Conservation (phyloP, 495 filamentous ascomycete genomes). For the Neurospora intermedia region DNA sequence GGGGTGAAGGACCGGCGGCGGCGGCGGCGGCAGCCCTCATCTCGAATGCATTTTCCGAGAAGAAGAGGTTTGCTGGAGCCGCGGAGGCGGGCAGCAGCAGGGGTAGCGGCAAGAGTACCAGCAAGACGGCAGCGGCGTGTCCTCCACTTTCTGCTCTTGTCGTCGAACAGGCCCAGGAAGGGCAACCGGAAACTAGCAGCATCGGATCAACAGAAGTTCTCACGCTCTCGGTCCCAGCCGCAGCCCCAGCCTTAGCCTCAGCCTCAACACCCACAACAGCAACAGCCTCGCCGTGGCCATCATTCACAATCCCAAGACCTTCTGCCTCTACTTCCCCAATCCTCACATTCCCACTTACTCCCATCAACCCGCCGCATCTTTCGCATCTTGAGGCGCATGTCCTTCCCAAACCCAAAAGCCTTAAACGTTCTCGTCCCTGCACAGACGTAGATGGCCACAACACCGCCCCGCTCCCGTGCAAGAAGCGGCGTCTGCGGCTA, state of each 20-base stretch:
- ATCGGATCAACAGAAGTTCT: neutral
- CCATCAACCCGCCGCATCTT: neutral
- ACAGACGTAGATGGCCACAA: constrained; percentile 53
- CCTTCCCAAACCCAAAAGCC: constrained; percentile 5
- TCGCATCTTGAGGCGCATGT: neutral
- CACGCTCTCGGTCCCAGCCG: no score
- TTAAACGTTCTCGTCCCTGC: constrained; percentile 47
- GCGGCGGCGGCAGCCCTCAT: neutral
- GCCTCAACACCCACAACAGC: neutral
- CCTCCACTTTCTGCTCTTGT: neutral
- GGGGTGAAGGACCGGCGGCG: neutral
- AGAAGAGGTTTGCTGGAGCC: neutral
- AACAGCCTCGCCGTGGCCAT: neutral
- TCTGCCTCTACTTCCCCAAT: neutral
- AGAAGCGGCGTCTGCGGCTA: constrained; percentile 56
- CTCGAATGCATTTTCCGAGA: neutral
- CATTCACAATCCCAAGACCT: neutral
- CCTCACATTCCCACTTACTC: constrained; percentile 11
- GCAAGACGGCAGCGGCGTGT: neutral
- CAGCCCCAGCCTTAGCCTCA: neutral
- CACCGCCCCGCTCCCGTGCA: constrained; percentile 39
- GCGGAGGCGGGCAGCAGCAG: neutral
- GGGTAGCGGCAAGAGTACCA: no score
- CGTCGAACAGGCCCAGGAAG: neutral
- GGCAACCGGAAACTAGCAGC: neutral